These are phyloP conservation scores for Aspergillus sp. DNA, from an alignment of 2,329 filamentous ascomycete species.

Conservation along the genomic window DNA sequence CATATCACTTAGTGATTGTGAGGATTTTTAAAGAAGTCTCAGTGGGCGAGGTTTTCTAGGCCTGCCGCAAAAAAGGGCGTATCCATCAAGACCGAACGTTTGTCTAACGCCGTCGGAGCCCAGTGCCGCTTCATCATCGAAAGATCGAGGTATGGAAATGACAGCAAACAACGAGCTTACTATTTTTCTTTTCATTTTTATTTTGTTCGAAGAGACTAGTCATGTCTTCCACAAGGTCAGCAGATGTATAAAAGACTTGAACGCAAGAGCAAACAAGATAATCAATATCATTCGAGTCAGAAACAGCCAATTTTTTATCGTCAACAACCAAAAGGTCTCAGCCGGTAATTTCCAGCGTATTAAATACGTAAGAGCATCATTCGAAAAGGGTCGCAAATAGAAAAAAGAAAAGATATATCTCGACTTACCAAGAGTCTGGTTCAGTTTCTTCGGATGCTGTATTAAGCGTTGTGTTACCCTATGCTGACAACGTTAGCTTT, in stretches of 20 bases:
- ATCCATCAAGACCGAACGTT: constrained; percentile 64
- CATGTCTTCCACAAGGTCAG: not conserved
- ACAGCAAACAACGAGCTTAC: constrained; percentile 15
- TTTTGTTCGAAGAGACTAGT: too few species aligned
- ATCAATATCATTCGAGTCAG: not conserved
- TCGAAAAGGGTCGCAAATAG: constrained; percentile 25
- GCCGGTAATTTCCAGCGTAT: constrained; percentile 97
- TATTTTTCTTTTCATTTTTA: constrained; percentile 2
- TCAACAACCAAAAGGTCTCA: constrained; percentile 63
- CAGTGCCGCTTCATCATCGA: constrained; percentile 64
- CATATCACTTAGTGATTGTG: not conserved
- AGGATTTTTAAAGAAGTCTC: constrained; percentile 43
- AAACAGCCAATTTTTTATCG: constrained; percentile 63
- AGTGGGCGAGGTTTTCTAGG: constrained; percentile 99
- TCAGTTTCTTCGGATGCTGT: not conserved
- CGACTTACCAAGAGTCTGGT: constrained; percentile 17
- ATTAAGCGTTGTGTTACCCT: constrained; percentile 5
- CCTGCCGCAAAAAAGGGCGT: constrained; percentile 81
- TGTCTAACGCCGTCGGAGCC: constrained; percentile 68
- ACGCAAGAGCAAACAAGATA: not conserved
- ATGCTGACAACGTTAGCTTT: constrained; percentile 14
- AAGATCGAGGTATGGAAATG: constrained; percentile 5
- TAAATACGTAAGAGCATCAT: constrained; percentile 53
- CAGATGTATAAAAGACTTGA: not conserved
- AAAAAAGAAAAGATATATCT: constrained; percentile 15